Base-by-base conservation (phyloP, 1,284 basidiomycete genomes). In the Cerioporus squamosus region DNA sequence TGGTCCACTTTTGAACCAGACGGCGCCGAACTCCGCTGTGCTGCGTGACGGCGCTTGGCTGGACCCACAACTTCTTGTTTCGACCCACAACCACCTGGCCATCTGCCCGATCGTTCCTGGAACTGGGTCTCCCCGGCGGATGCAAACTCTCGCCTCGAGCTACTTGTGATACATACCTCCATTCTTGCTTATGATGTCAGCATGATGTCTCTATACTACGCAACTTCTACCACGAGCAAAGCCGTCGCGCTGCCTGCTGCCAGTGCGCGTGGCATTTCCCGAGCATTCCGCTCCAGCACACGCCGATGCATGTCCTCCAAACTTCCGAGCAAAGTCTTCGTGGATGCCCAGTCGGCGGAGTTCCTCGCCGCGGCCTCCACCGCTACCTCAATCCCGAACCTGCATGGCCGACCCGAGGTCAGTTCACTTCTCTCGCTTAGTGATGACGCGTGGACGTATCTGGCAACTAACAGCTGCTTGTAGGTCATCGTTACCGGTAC, bases 391-490 rank as follows among this genome's bases (percentile, higher is more conserved):
- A 75, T 86, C 40, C 83, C 82, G 1, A 68, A 64, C 46, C 65
- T 83, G 18, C 68, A 75, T 51, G 79, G 78, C 31, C 63, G 82
- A 29, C 85, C 85, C 22, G 85, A 87, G 71, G 84, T 84, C 45
- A 38, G 59, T 24, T 15, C 2, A n/a, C n/a, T 22, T 7, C 15
- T 45, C 23, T 33, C 45, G 5, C 23, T 33, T 33, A 18, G 12
- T 43, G 4, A 14, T 5, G 18, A 7, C 40, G 44, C 26, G 43
- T 20, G 8, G 31, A 20, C 44, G 33, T 36, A 36, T 36, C 33
- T 36, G 14, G 33, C 12, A 36, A 36, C 17, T 42, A 5, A 36
- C n/a, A 7, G 9, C 15, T 12, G 33, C 14, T 31, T 53, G 24
- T 44, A 75, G 75, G 65, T 75, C 15, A 68, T 74, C 23, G 70